A percentile compares a stretch with the other conserved stretches of the same genome.
Conservation (phyloP, 2,329 filamentous ascomycete genomes). For the Arthrobotrys sinensis region DNA sequence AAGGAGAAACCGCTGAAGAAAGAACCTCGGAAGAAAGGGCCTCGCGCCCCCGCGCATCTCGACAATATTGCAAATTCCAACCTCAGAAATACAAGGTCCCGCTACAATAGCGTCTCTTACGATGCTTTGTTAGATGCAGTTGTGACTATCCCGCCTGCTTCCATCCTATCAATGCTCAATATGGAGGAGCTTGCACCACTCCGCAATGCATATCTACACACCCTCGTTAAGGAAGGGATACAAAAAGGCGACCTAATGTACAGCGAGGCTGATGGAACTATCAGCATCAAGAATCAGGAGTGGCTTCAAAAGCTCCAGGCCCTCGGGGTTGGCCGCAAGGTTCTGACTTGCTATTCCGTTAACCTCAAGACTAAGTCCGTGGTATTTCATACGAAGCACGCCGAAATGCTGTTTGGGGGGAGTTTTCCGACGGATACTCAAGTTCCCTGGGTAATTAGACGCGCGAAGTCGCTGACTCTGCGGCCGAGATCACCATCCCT, state of each 20-base stretch:
- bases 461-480: background rate
- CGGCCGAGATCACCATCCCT: background rate
- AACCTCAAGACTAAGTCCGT: background rate
- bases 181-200: background rate
- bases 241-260: constrained; percentile 16
- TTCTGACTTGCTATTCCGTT: constrained; percentile 18
- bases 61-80: background rate
- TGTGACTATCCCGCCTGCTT: background rate
- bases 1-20: constrained; percentile 1
- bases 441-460: background rate
- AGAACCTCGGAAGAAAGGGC: background rate
- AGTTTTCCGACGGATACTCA: background rate
- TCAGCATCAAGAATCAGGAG: constrained; percentile 11
- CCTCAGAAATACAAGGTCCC: background rate
- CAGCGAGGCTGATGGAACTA: constrained; percentile 6
- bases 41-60: background rate
- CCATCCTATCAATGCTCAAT: background rate
- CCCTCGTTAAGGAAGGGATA: constrained; percentile 26
- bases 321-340: background rate
- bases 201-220: constrained; percentile 35
- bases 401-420: background rate
- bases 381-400: constrained; percentile 9
- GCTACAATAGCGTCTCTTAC: constrained; percentile 5
- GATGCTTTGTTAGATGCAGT: constrained; percentile 35
- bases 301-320: constrained; percentile 9